Base-by-base conservation (phyloP, 2,329 filamentous ascomycete species). In the Penicillium sp. region DNA sequence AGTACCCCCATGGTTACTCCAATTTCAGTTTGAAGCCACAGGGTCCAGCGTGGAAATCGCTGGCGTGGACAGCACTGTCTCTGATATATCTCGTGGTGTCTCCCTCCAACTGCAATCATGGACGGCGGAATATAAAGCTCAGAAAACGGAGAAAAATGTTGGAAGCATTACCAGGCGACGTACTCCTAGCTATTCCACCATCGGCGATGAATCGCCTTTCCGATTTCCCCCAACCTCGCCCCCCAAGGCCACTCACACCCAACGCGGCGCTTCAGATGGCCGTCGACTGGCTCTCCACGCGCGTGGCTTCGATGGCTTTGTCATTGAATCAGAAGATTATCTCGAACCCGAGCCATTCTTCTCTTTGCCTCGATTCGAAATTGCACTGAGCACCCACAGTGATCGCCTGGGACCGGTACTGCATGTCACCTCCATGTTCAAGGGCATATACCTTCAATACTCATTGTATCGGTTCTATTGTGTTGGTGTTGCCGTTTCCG, bases 391-490 rank as follows among this genome's bases (percentile, higher is more conserved):
- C 28, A 95, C 94, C 0, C 81, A 86, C 4, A 95, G 90, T 61
- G 94, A 99, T 71, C 84, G 84, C 30, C 90, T 96, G 67, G 93
- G 92, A 0, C 89, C 91, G 0, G 81, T 96, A 6, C 90, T 97
- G 67, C 91, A 97, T 68, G 76, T 97, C 41, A 91, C 95, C 62
- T 89, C 90, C 0, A 84, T 89, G 50, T 82, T 94, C 19, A 88
- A 88, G 62, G 90, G 89, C 6, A 76, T 99, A 2, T 85, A 90
- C 58, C 68, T 96, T 8, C 88, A 95, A 48, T 97, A 97, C 69
- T 99, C 95, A 0, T 82, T 99, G 0, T 96, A 95, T 71, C 88
- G 92, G 4, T 92, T 96, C 69, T 99, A 97, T 69, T 88, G 92
- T 0, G 82, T 95, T 26, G 89, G 91, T 1, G 86, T 97, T 57